phyloP scores from a whole-genome alignment of 306 rosid genomes.

The Vachellia pachyceras region DNA sequence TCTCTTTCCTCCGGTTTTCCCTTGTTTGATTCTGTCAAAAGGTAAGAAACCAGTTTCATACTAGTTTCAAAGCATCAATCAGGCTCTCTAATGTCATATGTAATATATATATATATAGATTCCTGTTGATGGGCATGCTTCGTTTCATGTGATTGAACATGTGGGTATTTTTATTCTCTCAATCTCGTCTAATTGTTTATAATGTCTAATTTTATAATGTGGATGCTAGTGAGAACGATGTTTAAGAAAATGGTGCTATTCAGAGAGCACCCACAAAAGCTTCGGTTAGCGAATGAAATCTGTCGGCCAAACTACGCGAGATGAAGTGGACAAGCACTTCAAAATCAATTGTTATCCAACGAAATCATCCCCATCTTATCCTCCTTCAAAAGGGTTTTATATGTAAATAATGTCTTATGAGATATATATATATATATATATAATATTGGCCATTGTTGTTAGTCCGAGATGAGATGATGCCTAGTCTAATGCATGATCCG shows the following conservation, averaged over 20 bases:
- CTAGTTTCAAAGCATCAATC: constrained; percentile 27
- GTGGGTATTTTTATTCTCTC: constrained; percentile 25
- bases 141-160: constrained; percentile 35
- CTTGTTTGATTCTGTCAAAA: constrained; percentile 20
- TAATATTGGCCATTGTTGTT: constrained; percentile 8
- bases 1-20: constrained; percentile 33
- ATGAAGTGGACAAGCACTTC: constrained; percentile 48
- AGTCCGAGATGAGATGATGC: constrained; percentile 44
- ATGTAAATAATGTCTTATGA: constrained; percentile 50
- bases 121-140: constrained; percentile 34
- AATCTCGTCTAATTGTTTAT: neutral
- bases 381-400: constrained; percentile 50
- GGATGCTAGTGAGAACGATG: constrained; percentile 26
- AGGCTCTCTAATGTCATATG: constrained; percentile 36
- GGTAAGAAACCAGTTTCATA: constrained; percentile 46
- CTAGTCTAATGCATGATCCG: constrained; percentile 40
- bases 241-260: constrained; percentile 19
- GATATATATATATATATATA: neutral
- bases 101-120: neutral
- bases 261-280: constrained; percentile 38
- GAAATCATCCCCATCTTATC: constrained; percentile 47
- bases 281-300: constrained; percentile 39
- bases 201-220: neutral
- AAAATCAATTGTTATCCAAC: constrained; percentile 30
- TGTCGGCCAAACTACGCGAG: constrained; percentile 42